Base-by-base conservation (phyloP, 2,329 filamentous ascomycete genomes). In the Purpureocillium takamizusanense region DNA sequence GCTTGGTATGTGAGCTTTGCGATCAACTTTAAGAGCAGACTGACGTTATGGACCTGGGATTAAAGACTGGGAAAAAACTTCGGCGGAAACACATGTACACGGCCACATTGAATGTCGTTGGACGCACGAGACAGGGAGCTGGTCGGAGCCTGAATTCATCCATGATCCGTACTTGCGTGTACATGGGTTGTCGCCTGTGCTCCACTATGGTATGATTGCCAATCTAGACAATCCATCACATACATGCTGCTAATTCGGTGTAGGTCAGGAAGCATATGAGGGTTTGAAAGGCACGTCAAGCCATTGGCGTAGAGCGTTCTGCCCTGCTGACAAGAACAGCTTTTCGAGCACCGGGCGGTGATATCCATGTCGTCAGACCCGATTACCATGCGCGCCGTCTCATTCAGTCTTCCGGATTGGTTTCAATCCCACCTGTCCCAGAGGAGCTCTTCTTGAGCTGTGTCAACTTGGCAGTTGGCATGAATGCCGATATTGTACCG, bases 401-500 rank as follows among this genome's bases (percentile, higher is more conserved):
- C 8, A 33, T 30, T 11, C 37, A 42, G n/a, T 42, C 37, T 2
- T 31, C 37, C 8, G 33, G 33, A 12, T 30, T 42, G 13, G 71
- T 84, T 40, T 78, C 74, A 32, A 75, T 83, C 47, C 81, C 80
- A 0, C 65, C 69, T 3, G 67, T 82, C 0, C 78, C 81, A 0
- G 65, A 71, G 21, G 63, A 71, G 0, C 64, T 73, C 29, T 84
- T 83, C 58, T 51, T 78, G 15, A 59, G 70, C 33, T 73, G 70
- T 47, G 72, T 79, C 32, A 68, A 72, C 37, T 57, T 80, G 25
- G 81, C 80, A 4, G 78, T 84, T 9, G 69, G 67, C 3, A 63
- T 72, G 45, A 85, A 85, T 49, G 80, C 80, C 12, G 78, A 75
- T 41, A 83, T 71, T 50, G 81, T 84, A 0, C 81, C 81, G 3